Conservation (phyloP, 2,329 filamentous ascomycete genomes). For the Paecilomyces sp. region DNA sequence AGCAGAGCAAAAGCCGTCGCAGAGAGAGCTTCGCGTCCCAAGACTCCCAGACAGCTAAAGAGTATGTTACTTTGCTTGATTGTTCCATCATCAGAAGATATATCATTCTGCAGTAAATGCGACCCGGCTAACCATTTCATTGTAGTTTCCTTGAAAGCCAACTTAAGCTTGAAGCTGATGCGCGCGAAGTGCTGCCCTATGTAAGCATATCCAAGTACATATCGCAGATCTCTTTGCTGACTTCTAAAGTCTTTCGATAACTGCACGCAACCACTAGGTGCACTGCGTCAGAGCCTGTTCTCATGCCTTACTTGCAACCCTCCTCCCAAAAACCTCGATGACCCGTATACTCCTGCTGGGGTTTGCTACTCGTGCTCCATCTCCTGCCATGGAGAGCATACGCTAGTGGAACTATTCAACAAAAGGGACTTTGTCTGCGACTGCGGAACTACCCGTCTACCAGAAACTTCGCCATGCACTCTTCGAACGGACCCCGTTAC, state of each 20-base stretch:
- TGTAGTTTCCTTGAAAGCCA: conserved; percentile 78
- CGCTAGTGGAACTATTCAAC: conserved; percentile 87
- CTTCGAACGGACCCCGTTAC: conserved; percentile 67
- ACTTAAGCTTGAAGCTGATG: conserved; percentile 86
- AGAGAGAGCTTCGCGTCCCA: conserved; percentile 42
- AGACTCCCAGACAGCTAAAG: conserved; percentile 64
- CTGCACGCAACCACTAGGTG: conserved; percentile 84
- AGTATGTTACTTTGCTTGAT: conserved; percentile 39
- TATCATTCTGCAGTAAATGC: neutral
- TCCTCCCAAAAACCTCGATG: conserved; percentile 55
- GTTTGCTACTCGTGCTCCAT: conserved; percentile 97
- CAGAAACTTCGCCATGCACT: conserved; percentile 62
- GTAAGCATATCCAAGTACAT: conserved; percentile 42
- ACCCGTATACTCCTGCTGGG: conserved; percentile 65
- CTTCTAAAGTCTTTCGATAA: conserved; percentile 74
- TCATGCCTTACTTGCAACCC: conserved; percentile 93
- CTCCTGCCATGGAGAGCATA: conserved; percentile 92
- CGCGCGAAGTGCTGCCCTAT: conserved; percentile 89
- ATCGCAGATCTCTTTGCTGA: neutral
- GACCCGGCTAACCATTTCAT: neutral
- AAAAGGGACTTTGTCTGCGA: conserved; percentile 96
- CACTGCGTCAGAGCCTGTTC: conserved; percentile 81
- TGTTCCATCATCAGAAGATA: neutral
- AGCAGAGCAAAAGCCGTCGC: conserved; percentile 13
- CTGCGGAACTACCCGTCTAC: conserved; percentile 80